Evolutionary conservation across 176 grass and related monocot genomes (phyloP).

Genomic region (Eleusine coracana): DNA sequence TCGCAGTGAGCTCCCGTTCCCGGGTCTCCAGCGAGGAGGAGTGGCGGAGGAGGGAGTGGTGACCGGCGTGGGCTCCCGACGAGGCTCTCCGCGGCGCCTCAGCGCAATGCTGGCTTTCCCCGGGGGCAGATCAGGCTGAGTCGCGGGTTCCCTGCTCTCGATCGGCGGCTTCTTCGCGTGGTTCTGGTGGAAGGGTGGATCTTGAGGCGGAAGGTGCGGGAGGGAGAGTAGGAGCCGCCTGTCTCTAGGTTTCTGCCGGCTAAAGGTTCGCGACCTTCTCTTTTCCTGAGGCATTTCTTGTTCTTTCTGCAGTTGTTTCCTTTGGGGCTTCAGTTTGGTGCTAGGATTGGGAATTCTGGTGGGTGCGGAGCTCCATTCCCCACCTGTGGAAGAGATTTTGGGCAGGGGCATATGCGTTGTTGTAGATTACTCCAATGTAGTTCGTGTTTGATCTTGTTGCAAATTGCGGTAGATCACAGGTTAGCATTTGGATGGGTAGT

Average conservation of each 20-base stretch:
- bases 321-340: conserved; percentile 2
- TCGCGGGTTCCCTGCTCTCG: not conserved
- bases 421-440: conserved; percentile 33
- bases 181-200: conserved; percentile 33
- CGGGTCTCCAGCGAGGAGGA: conserved; percentile 19
- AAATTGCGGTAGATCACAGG: not conserved
- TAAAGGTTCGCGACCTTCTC: conserved; percentile 41
- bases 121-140: conserved; percentile 41
- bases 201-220: conserved; percentile 36
- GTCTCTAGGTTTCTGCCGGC: conserved; percentile 19
- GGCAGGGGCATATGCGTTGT: not conserved
- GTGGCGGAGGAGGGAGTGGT: not conserved
- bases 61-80: not conserved
- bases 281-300: conserved; percentile 11
- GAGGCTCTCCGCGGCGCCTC: conserved; percentile 19
- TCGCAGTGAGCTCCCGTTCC: conserved; percentile 53
- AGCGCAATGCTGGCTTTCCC: conserved; percentile 47
- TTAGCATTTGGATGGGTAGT: not conserved
- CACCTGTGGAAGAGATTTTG: conserved; percentile 19
- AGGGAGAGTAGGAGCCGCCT: not conserved
- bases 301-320: not conserved
- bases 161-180: conserved; percentile 14
- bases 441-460: conserved; percentile 4
- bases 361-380: not conserved
- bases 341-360: conserved; percentile 9